Evolutionary conservation across 768 basidiomycete genomes (phyloP).

Genomic region (Saitozyma sp.): DNA sequence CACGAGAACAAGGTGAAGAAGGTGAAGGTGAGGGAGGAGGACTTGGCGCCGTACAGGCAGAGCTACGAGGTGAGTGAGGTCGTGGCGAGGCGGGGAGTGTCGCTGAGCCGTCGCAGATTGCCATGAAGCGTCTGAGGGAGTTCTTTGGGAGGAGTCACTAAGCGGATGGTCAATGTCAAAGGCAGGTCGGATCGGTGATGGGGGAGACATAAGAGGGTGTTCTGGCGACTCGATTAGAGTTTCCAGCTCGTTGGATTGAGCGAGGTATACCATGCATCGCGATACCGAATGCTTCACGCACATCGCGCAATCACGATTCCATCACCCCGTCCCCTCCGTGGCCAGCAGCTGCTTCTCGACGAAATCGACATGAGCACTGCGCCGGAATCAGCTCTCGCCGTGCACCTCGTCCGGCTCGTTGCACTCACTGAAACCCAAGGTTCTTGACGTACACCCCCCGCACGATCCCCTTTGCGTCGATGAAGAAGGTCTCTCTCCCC

Average conservation of each 20-base stretch:
- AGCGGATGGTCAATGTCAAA: too few relatives aligned
- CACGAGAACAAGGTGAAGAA: conserved; percentile 71
- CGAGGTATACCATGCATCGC: too few relatives aligned
- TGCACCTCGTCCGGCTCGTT: conserved; percentile 7
- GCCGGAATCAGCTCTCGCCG: conserved; percentile 5
- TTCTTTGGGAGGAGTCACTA: conserved; percentile 18
- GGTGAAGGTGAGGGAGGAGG: conserved; percentile 64
- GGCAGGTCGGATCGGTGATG: too few relatives aligned
- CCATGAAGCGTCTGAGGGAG: conserved; percentile 36
- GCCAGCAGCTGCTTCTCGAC: conserved; percentile 63
- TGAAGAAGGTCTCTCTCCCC: conserved; percentile 70
- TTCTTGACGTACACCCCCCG: conserved; percentile 56
- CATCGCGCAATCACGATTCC: too few relatives aligned
- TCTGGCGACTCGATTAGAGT: too few relatives aligned
- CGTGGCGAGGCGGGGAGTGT: not conserved
- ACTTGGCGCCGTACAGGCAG: conserved; percentile 60
- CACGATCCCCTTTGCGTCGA: conserved; percentile 70
- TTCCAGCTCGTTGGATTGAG: too few relatives aligned
- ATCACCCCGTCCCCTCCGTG: not conserved
- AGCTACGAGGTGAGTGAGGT: conserved; percentile 66
- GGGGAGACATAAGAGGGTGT: too few relatives aligned
- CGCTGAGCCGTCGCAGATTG: conserved; percentile 25
- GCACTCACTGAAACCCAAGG: conserved; percentile 16
- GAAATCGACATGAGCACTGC: conserved; percentile 67
- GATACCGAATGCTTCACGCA: not conserved